Percentiles rank a stretch among this genome's conserved stretches.
Evolutionary conservation across 371 early-diverging fungal genomes (phyloP).

Genomic region (Fennellomyces sp.): DNA sequence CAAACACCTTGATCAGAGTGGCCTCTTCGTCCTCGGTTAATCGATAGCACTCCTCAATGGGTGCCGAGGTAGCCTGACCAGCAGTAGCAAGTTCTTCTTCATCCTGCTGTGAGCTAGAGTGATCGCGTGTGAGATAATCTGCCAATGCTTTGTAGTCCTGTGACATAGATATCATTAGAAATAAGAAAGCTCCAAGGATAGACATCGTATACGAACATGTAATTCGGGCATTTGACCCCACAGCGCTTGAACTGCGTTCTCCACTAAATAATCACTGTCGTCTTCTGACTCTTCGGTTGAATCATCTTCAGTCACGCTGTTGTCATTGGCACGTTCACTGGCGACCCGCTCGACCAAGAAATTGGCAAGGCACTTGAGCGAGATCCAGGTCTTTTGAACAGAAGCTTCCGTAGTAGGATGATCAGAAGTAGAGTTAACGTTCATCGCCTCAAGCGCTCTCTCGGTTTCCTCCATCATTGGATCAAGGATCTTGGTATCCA

Average conservation of each 20-base stretch:
- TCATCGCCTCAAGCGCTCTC: constrained; percentile 24
- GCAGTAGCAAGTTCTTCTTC: constrained; percentile 14
- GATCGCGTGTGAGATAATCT: constrained; percentile 63
- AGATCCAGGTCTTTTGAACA: constrained; percentile 48
- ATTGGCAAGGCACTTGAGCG: constrained; percentile 58
- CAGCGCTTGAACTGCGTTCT: constrained; percentile 57
- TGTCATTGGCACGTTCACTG: constrained; percentile 5
- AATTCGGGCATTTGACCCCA: constrained; percentile 52
- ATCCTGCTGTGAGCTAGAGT: constrained; percentile 33
- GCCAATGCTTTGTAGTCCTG: constrained; percentile 60
- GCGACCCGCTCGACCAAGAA: constrained; percentile 53
- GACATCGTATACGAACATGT: constrained; percentile 10
- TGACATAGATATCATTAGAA: not conserved
- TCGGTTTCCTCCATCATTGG: constrained; percentile 47
- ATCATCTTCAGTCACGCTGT: constrained; percentile 8
- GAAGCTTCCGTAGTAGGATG: not conserved
- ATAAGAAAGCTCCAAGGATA: not conserved
- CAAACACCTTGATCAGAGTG: constrained; percentile 57
- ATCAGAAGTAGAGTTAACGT: constrained; percentile 14
- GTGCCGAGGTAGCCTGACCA: not conserved
- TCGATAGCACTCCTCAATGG: constrained; percentile 42
- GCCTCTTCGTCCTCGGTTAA: constrained; percentile 69
- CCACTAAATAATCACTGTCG: constrained; percentile 38
- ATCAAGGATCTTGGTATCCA: constrained; percentile 46
- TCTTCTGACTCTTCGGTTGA: constrained; percentile 17